Conservation (phyloP, 2,329 filamentous ascomycete genomes). For the Ilyonectria sp. region DNA sequence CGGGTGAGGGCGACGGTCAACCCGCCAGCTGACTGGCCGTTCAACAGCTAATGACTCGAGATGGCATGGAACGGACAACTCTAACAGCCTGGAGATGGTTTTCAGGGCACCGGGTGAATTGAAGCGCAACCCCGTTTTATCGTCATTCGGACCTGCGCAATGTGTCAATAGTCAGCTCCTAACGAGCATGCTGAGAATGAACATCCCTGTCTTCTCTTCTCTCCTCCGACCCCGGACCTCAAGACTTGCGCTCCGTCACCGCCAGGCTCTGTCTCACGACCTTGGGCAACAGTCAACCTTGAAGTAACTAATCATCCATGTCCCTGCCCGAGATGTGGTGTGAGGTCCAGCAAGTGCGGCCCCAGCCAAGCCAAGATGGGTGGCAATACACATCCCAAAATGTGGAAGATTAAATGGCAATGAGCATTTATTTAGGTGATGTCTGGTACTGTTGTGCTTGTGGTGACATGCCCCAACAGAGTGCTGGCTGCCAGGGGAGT, state of each 20-base stretch:
- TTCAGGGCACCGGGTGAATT: background rate
- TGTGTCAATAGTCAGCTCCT: background rate
- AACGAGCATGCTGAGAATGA: background rate
- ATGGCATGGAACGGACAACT: background rate
- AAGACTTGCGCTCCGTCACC: background rate
- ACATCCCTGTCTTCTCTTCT: background rate
- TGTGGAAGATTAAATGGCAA: too few relatives aligned
- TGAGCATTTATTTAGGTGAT: too few relatives aligned
- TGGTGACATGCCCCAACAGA: too few relatives aligned
- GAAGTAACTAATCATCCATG: background rate
- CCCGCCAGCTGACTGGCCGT: constrained; percentile 13
- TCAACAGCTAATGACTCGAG: constrained; percentile 16
- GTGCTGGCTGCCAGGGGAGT: too few relatives aligned
- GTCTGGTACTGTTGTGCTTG: too few relatives aligned
- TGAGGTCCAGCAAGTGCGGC: background rate
- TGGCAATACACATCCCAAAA: too few relatives aligned
- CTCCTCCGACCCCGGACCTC: background rate
- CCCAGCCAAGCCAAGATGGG: too few relatives aligned
- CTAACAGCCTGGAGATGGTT: background rate
- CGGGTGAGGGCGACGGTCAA: constrained; percentile 26
- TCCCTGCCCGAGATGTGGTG: background rate
- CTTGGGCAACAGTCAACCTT: constrained; percentile 15
- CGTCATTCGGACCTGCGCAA: too few relatives aligned
- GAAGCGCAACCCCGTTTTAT: background rate
- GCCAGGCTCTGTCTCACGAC: background rate